Evolutionary conservation across 345 rosid species (phyloP), one percentile per base, ranked within the genome.

Genomic region (Rhodamnia argentea): DNA sequence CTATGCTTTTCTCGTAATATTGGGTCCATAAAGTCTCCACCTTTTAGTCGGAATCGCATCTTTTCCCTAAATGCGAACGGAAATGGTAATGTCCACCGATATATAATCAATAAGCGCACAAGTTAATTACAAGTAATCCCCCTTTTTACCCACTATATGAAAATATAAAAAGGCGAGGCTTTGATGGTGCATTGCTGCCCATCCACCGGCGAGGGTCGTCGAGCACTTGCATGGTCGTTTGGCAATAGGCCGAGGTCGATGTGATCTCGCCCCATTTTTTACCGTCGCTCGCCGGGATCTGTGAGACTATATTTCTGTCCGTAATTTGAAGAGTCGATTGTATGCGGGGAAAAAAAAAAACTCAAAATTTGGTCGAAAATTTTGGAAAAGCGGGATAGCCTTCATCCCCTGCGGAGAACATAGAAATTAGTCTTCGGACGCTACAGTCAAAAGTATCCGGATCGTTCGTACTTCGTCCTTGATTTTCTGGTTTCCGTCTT

Each of bases 231-330:
- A 15, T 7, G 22, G 75, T 20, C 15, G 18, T 7, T 29, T 1
- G 0, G 18, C 20, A 6, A 22, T 62, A 3, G 11, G 42, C 11
- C 0, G 0, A 20, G 75, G 3, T 8, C 1, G 1, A 4, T 1
- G 18, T 12, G 70, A n/a, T 13, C 2, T 13, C 1, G 1, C 32
- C n/a, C 1, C 8, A 26, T 59, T 3, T n/a, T 53, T 53, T 6
- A 20, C 54, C 54, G 18, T 52, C 18, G 54, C 6, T 14, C 18
- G 20, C 55, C 22, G 55, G 55, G 52, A 22, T 18, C 55, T 6
- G 3, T 37, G 3, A 37, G 40, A 37, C 40, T 37, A 53, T 16
- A 15, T 53, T 7, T 53, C 55, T 53, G 7, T 53, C 20, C 22
- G 16, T 53, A 16, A 53, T 53, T 53, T 53, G 20, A 18, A 53